Percentiles rank a stretch among this genome's conserved stretches.
phyloP scores from a whole-genome alignment of 2,329 filamentous ascomycete species.

The Colletotrichum agaves region DNA sequence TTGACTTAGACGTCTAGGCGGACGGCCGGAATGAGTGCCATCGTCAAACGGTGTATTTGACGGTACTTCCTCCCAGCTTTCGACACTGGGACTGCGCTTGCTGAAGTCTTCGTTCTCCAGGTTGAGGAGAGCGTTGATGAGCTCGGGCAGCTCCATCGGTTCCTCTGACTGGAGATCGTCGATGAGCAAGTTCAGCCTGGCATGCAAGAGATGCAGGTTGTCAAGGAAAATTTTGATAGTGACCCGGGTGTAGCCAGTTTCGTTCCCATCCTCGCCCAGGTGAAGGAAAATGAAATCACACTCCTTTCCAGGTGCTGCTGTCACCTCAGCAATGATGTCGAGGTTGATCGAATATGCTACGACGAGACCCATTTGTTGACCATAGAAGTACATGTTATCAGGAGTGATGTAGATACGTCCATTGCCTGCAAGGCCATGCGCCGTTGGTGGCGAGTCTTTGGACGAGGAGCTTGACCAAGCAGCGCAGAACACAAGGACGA shows the following conservation, averaged over 20 bases:
- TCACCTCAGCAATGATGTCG: conserved; percentile 85
- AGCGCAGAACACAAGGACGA: conserved; percentile 91
- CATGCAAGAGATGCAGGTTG: conserved; percentile 82
- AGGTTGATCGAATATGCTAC: conserved; percentile 83
- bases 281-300: conserved; percentile 95
- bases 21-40: conserved; percentile 57
- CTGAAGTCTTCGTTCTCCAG: conserved; percentile 74
- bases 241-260: conserved; percentile 75
- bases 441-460: conserved; percentile 53
- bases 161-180: conserved; percentile 81
- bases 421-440: conserved; percentile 66
- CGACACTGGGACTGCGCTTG: conserved; percentile 76
- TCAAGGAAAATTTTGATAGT: conserved; percentile 95
- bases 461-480: conserved; percentile 75
- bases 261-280: conserved; percentile 69
- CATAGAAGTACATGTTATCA: conserved; percentile 94
- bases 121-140: conserved; percentile 77
- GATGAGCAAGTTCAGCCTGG: conserved; percentile 85
- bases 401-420: conserved; percentile 89
- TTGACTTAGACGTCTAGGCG: conserved; percentile 47
- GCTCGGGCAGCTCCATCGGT: conserved; percentile 73
- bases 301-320: conserved; percentile 86
- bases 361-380: conserved; percentile 91
- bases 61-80: conserved; percentile 91
- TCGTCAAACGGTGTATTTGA: conserved; percentile 69